These are phyloP conservation scores for Sporothrix luriei DNA, from an alignment of 2,329 filamentous ascomycete genomes.

Conservation along the genomic window DNA sequence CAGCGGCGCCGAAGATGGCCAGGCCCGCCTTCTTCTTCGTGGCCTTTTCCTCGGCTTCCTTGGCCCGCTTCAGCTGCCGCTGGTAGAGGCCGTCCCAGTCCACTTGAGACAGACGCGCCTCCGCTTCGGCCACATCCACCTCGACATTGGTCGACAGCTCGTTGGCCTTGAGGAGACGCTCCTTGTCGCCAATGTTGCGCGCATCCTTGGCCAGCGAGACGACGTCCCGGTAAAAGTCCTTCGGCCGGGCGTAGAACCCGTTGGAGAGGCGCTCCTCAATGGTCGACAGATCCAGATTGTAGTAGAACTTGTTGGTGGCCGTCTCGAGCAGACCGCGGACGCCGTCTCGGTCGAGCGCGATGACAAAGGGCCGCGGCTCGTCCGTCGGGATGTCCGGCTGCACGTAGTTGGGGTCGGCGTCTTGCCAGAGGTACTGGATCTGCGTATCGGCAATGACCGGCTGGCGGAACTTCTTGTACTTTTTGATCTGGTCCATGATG, in stretches of 20 bases:
- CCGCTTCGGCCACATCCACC: constrained; percentile 82
- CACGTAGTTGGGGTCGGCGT: constrained; percentile 74
- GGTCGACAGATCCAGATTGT: constrained; percentile 88
- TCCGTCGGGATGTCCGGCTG: constrained; percentile 59
- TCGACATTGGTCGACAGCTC: constrained; percentile 92
- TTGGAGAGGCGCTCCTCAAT: constrained; percentile 97
- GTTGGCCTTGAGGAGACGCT: constrained; percentile 81
- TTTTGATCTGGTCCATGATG: constrained; percentile 97
- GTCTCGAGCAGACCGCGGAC: constrained; percentile 75
- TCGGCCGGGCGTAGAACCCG: constrained; percentile 88
- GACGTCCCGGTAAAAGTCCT: constrained; percentile 87
- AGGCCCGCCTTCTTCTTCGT: constrained; percentile 65
- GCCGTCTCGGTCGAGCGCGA: constrained; percentile 76
- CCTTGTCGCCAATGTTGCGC: constrained; percentile 76
- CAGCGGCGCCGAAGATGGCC: constrained; percentile 49
- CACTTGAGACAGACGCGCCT: constrained; percentile 57
- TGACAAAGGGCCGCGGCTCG: constrained; percentile 72
- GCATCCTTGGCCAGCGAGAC: constrained; percentile 83
- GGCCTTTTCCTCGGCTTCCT: constrained; percentile 61
- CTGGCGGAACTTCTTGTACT: constrained; percentile 84
- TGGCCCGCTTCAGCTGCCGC: constrained; percentile 68
- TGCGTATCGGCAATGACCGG: constrained; percentile 73
- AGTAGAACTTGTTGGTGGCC: constrained; percentile 80
- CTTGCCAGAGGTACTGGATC: constrained; percentile 81
- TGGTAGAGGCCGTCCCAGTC: constrained; percentile 83